A percentile compares a stretch with the other conserved stretches of the same genome.
Conservation (phyloP, 148 eudicot species). For the Heliosperma pusillum region DNA sequence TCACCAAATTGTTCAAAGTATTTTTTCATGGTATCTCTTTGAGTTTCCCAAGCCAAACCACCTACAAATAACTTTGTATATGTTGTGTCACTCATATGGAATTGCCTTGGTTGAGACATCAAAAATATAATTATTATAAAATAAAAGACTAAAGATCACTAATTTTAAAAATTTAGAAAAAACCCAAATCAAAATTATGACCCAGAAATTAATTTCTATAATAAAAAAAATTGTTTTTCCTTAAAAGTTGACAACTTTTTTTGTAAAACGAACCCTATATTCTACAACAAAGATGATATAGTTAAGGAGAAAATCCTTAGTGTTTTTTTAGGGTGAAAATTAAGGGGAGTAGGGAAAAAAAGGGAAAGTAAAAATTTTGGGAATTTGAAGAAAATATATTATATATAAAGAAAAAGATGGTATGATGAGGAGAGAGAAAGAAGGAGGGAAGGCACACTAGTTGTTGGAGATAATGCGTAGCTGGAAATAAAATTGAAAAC, state of each 20-base stretch:
- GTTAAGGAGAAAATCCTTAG: conserved; percentile 37
- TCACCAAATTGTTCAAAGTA: conserved; percentile 51
- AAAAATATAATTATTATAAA: background rate
- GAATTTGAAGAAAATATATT: background rate
- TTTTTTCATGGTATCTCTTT: conserved; percentile 43
- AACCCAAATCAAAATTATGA: conserved; percentile 9
- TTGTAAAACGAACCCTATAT: too few species aligned
- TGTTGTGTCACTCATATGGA: conserved; percentile 32
- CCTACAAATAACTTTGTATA: conserved; percentile 45
- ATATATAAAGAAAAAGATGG: background rate
- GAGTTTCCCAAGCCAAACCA: conserved; percentile 51
- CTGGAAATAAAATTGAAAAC: conserved; percentile 25
- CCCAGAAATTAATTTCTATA: background rate
- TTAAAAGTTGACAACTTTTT: too few species aligned
- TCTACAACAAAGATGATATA: background rate
- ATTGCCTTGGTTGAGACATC: conserved; percentile 30
- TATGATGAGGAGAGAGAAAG: background rate
- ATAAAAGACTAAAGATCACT: background rate
- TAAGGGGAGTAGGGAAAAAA: too few species aligned
- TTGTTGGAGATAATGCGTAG: conserved; percentile 31
- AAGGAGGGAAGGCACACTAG: conserved; percentile 14
- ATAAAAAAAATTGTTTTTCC: too few species aligned
- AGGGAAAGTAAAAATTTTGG: background rate
- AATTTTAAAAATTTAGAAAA: background rate
- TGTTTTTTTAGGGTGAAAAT: background rate